These are phyloP conservation scores for Candida sakaeoensis DNA, from an alignment of 805 yeast genomes.

Conservation along the genomic window DNA sequence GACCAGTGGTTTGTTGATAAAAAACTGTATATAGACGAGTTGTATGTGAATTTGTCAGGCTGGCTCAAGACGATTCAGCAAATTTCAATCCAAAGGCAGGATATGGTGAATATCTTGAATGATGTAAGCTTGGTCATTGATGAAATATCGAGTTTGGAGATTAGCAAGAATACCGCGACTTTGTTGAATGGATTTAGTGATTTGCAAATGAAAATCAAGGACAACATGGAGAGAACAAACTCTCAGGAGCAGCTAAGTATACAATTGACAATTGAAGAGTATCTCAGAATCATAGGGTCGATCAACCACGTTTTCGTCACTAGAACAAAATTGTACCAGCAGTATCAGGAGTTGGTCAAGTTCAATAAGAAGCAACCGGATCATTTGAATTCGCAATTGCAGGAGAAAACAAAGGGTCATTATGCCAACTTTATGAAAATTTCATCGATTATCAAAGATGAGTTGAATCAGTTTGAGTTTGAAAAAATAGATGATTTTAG, in stretches of 20 bases:
- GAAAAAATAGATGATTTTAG: constrained; percentile 82
- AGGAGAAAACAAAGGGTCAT: constrained; percentile 43
- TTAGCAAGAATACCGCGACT: constrained; percentile 61
- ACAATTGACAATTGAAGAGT: constrained; percentile 86
- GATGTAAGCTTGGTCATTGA: constrained; percentile 58
- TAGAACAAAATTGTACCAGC: constrained; percentile 53
- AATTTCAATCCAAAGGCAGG: constrained; percentile 72
- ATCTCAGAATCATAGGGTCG: constrained; percentile 72
- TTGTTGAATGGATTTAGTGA: constrained; percentile 68
- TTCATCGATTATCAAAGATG: constrained; percentile 62
- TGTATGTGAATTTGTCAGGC: constrained; percentile 70
- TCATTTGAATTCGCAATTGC: constrained; percentile 51
- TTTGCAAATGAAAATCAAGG: constrained; percentile 66
- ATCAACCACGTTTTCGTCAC: constrained; percentile 71
- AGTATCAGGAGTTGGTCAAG: constrained; percentile 40
- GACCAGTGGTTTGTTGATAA: constrained; percentile 75
- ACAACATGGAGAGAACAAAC: constrained; percentile 71
- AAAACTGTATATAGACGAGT: constrained; percentile 60
- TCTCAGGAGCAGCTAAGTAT: constrained; percentile 82
- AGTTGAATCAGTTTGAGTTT: constrained; percentile 64
- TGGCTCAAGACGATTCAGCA: constrained; percentile 69
- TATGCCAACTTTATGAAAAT: constrained; percentile 65
- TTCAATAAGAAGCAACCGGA: constrained; percentile 54
- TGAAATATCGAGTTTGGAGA: constrained; percentile 68
- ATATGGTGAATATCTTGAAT: constrained; percentile 61